Percentiles rank a stretch among this genome's conserved stretches.
Conservation (phyloP, 2,329 filamentous ascomycete species). For the Venturia asperata region DNA sequence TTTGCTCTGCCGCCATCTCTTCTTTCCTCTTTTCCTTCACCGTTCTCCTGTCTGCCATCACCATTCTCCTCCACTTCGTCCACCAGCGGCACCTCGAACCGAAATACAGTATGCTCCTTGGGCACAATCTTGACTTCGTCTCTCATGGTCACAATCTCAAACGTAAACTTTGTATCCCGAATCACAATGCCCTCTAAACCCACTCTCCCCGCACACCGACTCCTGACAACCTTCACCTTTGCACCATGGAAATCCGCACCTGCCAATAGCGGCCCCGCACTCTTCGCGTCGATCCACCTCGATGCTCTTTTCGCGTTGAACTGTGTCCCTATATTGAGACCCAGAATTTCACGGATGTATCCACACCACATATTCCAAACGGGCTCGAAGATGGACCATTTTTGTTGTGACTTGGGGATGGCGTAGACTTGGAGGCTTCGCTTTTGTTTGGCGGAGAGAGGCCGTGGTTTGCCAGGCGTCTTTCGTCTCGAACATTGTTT, state of each 20-base stretch:
- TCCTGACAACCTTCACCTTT: conserved; percentile 71
- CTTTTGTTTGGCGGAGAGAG: conserved; percentile 73
- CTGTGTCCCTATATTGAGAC: background rate
- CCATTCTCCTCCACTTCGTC: conserved; percentile 8
- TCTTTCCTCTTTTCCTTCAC: background rate
- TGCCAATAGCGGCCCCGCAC: conserved; percentile 64
- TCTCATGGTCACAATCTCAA: conserved; percentile 71
- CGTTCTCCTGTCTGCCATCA: background rate
- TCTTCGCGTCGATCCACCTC: conserved; percentile 47
- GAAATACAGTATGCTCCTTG: conserved; percentile 84
- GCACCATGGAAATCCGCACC: conserved; percentile 91
- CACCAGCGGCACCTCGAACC: conserved; percentile 58
- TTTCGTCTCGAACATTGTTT: conserved; percentile 31
- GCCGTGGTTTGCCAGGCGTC: conserved; percentile 47
- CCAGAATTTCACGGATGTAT: conserved; percentile 69
- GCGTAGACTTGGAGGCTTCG: conserved; percentile 66
- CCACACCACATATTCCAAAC: conserved; percentile 73
- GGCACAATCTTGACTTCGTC: conserved; percentile 71
- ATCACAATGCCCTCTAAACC: conserved; percentile 82
- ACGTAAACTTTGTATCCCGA: conserved; percentile 76
- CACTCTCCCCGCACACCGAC: conserved; percentile 71
- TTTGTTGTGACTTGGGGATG: conserved; percentile 59
- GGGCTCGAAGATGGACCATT: conserved; percentile 69
- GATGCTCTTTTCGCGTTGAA: conserved; percentile 22
- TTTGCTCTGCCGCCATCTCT: background rate